These are phyloP conservation scores for Alternaria arborescens DNA, from an alignment of 2,329 filamentous ascomycete species.

Conservation along the genomic window DNA sequence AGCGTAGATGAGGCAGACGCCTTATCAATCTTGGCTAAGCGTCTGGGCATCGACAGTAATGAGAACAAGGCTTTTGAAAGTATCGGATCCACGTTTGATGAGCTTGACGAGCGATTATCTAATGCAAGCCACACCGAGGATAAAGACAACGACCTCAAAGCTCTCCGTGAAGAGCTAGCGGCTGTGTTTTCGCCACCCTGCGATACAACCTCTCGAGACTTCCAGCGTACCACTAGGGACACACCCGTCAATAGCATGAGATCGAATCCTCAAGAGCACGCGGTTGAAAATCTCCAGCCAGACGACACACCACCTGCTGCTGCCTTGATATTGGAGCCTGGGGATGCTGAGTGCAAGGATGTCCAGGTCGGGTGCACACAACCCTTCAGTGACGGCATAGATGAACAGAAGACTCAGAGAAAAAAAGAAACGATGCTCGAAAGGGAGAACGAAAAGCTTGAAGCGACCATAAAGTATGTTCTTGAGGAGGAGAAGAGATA, in stretches of 20 bases:
- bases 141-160: constrained; percentile 10
- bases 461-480: constrained; percentile 17
- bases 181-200: not conserved
- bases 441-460: constrained; percentile 17
- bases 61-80: not conserved
- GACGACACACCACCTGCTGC: constrained; percentile 11
- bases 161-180: constrained; percentile 2
- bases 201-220: not conserved
- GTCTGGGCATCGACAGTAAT: not conserved
- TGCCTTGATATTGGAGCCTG: constrained; percentile 25
- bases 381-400: constrained; percentile 19
- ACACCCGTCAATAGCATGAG: not conserved
- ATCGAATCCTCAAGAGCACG: not conserved
- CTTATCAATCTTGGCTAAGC: not conserved
- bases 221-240: not conserved
- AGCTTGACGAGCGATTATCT: not conserved
- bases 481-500: constrained; percentile 21
- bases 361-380: constrained; percentile 22
- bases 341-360: constrained; percentile 18
- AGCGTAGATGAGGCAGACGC: not conserved
- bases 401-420: constrained; percentile 15
- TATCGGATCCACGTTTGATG: constrained; percentile 2
- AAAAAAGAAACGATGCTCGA: constrained; percentile 17
- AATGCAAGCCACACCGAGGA: not conserved
- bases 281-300: not conserved